phyloP scores from a whole-genome alignment of 495 filamentous ascomycete species.

The Penicillium coprophilum region DNA sequence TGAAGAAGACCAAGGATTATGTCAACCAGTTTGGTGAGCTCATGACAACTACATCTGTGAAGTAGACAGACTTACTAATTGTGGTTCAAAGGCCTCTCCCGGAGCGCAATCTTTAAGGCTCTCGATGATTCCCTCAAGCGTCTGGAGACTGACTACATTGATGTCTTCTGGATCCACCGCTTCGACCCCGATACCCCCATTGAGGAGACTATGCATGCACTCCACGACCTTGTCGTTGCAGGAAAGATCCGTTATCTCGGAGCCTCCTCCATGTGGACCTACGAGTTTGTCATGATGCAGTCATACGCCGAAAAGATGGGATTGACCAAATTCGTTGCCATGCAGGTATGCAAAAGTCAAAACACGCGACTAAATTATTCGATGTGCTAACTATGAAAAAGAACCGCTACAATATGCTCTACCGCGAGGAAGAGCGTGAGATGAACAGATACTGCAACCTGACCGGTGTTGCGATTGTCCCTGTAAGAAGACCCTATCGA shows the following conservation, averaged over 20 bases:
- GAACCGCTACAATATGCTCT: constrained; percentile 64
- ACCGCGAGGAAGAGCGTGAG: constrained; percentile 69
- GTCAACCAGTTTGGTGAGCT: constrained; percentile 34
- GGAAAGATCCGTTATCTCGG: constrained; percentile 72
- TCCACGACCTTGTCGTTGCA: constrained; percentile 64
- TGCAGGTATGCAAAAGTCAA: constrained; percentile 45
- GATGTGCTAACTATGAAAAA: neutral
- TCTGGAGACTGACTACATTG: constrained; percentile 61
- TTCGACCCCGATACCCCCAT: constrained; percentile 50
- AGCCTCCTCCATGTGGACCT: constrained; percentile 36
- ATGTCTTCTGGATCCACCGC: constrained; percentile 66
- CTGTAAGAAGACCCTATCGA: constrained; percentile 13
- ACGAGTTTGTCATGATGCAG: constrained; percentile 23
- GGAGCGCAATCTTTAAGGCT: constrained; percentile 57
- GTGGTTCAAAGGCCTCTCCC: constrained; percentile 45
- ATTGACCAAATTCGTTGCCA: constrained; percentile 66
- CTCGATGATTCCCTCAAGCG: constrained; percentile 58
- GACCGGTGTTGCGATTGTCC: constrained; percentile 17
- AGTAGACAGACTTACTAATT: neutral
- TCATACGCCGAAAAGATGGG: constrained; percentile 49
- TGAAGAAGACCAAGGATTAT: constrained; percentile 30
- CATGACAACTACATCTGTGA: neutral
- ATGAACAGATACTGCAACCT: constrained; percentile 48
- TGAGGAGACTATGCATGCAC: constrained; percentile 73
- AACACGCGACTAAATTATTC: neutral